Conservation (phyloP, 371 early-diverging fungal species). For the Mortierella sp. region DNA sequence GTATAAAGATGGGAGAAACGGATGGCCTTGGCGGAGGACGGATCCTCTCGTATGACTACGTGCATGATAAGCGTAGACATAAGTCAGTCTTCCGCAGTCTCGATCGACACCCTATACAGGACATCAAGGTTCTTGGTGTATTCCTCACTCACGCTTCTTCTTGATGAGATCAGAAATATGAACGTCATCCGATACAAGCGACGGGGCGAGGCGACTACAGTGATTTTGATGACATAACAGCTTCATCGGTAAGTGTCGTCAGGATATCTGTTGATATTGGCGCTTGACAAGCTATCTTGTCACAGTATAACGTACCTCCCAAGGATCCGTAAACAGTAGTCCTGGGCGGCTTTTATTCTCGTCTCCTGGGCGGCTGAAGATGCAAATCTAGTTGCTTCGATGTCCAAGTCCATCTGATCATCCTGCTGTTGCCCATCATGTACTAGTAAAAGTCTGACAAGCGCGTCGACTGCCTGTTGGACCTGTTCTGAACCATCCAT, state of each 20-base stretch:
- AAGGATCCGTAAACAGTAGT: slow-evolving; percentile 58
- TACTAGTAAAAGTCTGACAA: slow-evolving; percentile 22
- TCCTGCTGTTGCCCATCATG: slow-evolving; percentile 10
- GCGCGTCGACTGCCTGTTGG: slow-evolving; percentile 31
- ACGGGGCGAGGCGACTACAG: slow-evolving; percentile 70
- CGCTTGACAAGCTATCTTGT: too few relatives aligned
- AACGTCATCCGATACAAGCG: slow-evolving; percentile 70
- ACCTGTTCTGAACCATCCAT: slow-evolving; percentile 47
- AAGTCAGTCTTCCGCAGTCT: background rate
- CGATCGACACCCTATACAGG: background rate
- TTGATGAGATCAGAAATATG: slow-evolving; percentile 74
- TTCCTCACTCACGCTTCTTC: slow-evolving; percentile 64
- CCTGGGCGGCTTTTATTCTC: slow-evolving; percentile 47
- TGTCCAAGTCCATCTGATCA: slow-evolving; percentile 44
- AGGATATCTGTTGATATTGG: background rate
- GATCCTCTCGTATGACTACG: slow-evolving; percentile 62
- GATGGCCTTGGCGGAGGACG: slow-evolving; percentile 64
- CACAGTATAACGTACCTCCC: slow-evolving; percentile 57
- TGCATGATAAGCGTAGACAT: background rate
- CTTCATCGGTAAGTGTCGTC: too few relatives aligned
- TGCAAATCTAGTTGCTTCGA: background rate
- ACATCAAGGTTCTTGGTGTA: background rate
- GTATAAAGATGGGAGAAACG: slow-evolving; percentile 74
- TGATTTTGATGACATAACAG: background rate
- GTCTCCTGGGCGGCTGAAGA: slow-evolving; percentile 10